phyloP scores from a whole-genome alignment of 2,329 filamentous ascomycete genomes.

The Aspergillus sp. region DNA sequence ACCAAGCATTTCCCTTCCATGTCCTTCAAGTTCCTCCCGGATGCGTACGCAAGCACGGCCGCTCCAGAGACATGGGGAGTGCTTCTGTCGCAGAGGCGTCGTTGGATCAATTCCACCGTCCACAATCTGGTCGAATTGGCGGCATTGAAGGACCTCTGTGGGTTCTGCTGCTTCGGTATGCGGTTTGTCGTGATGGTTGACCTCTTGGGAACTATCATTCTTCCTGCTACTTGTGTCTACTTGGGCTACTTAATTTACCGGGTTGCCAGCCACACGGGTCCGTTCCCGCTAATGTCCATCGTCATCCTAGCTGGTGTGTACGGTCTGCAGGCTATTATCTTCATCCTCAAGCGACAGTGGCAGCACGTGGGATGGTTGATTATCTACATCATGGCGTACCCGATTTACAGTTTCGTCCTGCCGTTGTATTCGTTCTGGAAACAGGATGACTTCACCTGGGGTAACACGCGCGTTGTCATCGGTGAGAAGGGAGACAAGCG shows the following conservation, averaged over 20 bases:
- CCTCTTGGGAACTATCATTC: conserved; percentile 82
- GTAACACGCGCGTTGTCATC: conserved; percentile 94
- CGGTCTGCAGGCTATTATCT: conserved; percentile 90
- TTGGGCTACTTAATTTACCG: conserved; percentile 79
- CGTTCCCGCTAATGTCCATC: conserved; percentile 79
- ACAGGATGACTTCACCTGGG: conserved; percentile 98
- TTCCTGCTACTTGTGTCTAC: conserved; percentile 82
- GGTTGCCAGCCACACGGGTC: conserved; percentile 59
- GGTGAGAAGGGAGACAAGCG: conserved; percentile 88
- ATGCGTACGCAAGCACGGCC: conserved; percentile 87
- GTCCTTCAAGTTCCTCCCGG: conserved; percentile 91
- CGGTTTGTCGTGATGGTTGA: conserved; percentile 93
- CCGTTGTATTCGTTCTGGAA: conserved; percentile 99
- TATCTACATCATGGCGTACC: conserved; percentile 92
- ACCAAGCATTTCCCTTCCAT: conserved; percentile 93
- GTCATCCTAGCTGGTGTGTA: conserved; percentile 86
- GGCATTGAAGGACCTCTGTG: conserved; percentile 85
- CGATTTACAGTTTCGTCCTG: conserved; percentile 83
- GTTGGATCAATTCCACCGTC: conserved; percentile 98
- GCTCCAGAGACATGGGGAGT: conserved; percentile 93
- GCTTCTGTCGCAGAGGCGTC: conserved; percentile 89
- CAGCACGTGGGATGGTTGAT: conserved; percentile 99
- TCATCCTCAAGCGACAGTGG: conserved; percentile 95
- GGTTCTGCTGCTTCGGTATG: conserved; percentile 99
- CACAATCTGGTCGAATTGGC: conserved; percentile 92